Conservation (phyloP, 176 grass and related monocot genomes). For the Oryza meyeriana region DNA sequence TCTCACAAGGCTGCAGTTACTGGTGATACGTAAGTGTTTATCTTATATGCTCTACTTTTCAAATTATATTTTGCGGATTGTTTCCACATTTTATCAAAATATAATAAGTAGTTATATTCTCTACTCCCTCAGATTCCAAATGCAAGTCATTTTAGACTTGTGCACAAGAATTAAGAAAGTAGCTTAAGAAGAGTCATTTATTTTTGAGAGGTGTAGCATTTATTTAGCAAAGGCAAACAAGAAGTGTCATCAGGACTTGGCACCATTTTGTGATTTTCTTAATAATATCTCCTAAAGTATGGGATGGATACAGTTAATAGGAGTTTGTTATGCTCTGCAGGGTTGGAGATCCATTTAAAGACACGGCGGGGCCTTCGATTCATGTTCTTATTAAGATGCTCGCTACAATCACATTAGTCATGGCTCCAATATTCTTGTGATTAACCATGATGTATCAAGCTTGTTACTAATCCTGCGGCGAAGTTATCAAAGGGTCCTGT, state of each 20-base stretch:
- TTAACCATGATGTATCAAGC: slow-evolving; percentile 5
- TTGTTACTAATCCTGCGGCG: slow-evolving; percentile 27
- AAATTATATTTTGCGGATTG: not conserved
- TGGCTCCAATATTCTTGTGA: slow-evolving; percentile 97
- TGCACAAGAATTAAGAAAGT: not conserved
- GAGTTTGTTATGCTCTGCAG: slow-evolving; percentile 45
- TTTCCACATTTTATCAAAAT: not conserved
- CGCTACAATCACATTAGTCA: slow-evolving; percentile 91
- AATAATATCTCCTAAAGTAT: not conserved
- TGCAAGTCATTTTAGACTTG: not conserved
- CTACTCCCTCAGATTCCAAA: not conserved
- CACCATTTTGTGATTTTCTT: not conserved
- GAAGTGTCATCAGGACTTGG: not conserved
- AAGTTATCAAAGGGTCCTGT: slow-evolving; percentile 9
- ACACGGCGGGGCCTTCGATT: slow-evolving; percentile 83
- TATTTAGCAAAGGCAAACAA: not conserved
- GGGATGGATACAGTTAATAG: not conserved
- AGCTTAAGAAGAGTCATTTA: not conserved
- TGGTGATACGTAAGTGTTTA: slow-evolving; percentile 89
- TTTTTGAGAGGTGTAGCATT: not conserved
- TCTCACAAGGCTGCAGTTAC: slow-evolving; percentile 92
- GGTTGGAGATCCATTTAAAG: slow-evolving; percentile 98
- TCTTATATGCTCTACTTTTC: slow-evolving; percentile 7
- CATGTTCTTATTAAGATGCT: slow-evolving; percentile 99
- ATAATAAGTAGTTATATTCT: not conserved